Evolutionary conservation across 257 asterid species (phyloP).

Genomic region (Solanum paucissectum): DNA sequence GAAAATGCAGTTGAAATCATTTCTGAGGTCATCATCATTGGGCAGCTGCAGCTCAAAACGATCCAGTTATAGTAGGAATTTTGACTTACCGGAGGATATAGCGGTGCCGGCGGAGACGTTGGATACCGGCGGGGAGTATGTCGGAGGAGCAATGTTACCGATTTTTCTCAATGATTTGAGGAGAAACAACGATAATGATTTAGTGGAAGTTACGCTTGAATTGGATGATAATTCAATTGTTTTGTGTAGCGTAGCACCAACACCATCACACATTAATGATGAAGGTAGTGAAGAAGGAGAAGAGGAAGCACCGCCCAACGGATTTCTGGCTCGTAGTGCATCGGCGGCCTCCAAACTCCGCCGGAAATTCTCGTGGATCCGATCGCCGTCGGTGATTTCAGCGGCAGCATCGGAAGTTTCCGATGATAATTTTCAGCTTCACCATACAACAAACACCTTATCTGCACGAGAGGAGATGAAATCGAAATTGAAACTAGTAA

Average conservation of each 20-base stretch:
- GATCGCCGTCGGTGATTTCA: conserved; percentile 13
- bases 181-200: conserved; percentile 33
- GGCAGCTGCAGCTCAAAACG: conserved; percentile 33
- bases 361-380: conserved; percentile 57
- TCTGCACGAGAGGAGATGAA: conserved; percentile 66
- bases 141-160: conserved; percentile 84
- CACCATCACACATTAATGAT: not conserved
- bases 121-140: not conserved
- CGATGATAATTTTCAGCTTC: conserved; percentile 1
- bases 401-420: conserved; percentile 9
- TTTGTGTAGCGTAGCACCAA: conserved; percentile 31
- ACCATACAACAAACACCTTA: conserved; percentile 4
- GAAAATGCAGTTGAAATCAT: conserved; percentile 3
- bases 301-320: not conserved
- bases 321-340: conserved; percentile 33
- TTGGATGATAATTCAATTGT: conserved; percentile 48
- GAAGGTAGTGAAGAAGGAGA: not conserved
- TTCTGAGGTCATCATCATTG: conserved; percentile 33
- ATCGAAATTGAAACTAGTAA: conserved; percentile 48
- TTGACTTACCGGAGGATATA: conserved; percentile 32
- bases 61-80: conserved; percentile 38
- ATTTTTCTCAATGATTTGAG: conserved; percentile 56
- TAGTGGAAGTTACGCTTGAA: conserved; percentile 79
- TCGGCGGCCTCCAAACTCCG: conserved; percentile 50
- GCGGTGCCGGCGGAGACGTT: conserved; percentile 3